A percentile compares a stretch with the other conserved stretches of the same genome.
phyloP scores from a whole-genome alignment of 192 early-diverging fungal genomes.

The Lunasporangiospora selenospora region DNA sequence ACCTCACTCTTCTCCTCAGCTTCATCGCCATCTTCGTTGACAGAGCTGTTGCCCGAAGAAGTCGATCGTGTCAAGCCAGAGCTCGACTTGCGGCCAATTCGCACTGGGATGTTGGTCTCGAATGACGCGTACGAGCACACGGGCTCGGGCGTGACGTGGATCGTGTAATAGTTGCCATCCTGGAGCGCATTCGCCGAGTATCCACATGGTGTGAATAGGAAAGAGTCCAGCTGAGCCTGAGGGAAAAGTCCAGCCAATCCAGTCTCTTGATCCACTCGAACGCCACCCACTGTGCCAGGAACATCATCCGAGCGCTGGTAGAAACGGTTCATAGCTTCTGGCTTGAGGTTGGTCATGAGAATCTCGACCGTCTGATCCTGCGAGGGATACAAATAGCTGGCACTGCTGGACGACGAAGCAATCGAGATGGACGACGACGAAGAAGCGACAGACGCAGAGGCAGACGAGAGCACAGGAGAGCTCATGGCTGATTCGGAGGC shows the following conservation, averaged over 20 bases:
- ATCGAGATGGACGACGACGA: constrained; percentile 47
- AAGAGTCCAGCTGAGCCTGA: constrained; percentile 83
- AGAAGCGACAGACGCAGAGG: constrained; percentile 26
- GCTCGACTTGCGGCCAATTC: constrained; percentile 49
- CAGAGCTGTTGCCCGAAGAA: constrained; percentile 23
- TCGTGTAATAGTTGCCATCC: constrained; percentile 90
- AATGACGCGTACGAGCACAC: constrained; percentile 99
- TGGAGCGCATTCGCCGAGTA: constrained; percentile 92
- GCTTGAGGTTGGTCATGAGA: constrained; percentile 92
- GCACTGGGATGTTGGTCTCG: constrained; percentile 89
- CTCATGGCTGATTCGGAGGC: not conserved
- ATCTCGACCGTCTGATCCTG: constrained; percentile 96
- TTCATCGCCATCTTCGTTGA: constrained; percentile 33
- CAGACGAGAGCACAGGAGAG: constrained; percentile 7
- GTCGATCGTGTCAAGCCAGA: not conserved
- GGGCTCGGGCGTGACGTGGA: constrained; percentile 98
- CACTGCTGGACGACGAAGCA: constrained; percentile 34
- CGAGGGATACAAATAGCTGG: constrained; percentile 42
- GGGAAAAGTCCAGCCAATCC: constrained; percentile 88
- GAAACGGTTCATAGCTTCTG: constrained; percentile 80
- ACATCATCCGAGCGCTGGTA: constrained; percentile 68
- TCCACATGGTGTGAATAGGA: constrained; percentile 94
- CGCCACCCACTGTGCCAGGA: constrained; percentile 67
- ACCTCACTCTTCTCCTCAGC: constrained; percentile 55
- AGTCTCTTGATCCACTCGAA: constrained; percentile 73